Evolutionary conservation across 306 rosid genomes (phyloP).

Genomic region (Oemleria cerasiformis): DNA sequence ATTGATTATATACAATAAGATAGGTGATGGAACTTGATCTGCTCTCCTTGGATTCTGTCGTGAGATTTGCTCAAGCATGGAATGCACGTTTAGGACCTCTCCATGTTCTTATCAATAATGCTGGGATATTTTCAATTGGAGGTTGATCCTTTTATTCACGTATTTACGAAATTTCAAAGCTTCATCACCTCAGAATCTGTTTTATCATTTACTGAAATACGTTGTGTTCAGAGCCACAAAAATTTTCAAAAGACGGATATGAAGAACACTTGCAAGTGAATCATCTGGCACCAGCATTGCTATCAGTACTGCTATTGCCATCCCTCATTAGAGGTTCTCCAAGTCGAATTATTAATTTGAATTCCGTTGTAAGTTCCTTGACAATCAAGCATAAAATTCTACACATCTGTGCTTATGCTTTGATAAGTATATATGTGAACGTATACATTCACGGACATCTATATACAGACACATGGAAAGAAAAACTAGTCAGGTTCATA

Average conservation of each 20-base stretch:
- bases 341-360: slow-evolving; percentile 87
- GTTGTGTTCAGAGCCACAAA: slow-evolving; percentile 70
- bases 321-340: slow-evolving; percentile 94
- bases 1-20: not conserved
- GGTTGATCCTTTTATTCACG: slow-evolving; percentile 42
- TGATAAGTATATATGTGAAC: not conserved
- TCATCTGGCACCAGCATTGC: slow-evolving; percentile 95
- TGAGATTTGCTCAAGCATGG: slow-evolving; percentile 72
- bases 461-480: slow-evolving; percentile 1
- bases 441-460: not conserved
- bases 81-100: slow-evolving; percentile 85
- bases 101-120: slow-evolving; percentile 92
- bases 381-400: slow-evolving; percentile 3
- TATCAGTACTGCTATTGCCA: slow-evolving; percentile 89
- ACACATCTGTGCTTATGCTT: not conserved
- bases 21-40: slow-evolving; percentile 93
- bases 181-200: not conserved
- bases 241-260: slow-evolving; percentile 81
- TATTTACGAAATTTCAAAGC: not conserved
- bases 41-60: slow-evolving; percentile 92
- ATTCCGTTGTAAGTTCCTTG: slow-evolving; percentile 72
- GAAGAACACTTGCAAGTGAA: slow-evolving; percentile 99
- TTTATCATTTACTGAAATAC: slow-evolving; percentile 17
- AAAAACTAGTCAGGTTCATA: not conserved
- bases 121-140: slow-evolving; percentile 95